Conservation (phyloP, 164 flowering plant genomes). For the Santalum album region DNA sequence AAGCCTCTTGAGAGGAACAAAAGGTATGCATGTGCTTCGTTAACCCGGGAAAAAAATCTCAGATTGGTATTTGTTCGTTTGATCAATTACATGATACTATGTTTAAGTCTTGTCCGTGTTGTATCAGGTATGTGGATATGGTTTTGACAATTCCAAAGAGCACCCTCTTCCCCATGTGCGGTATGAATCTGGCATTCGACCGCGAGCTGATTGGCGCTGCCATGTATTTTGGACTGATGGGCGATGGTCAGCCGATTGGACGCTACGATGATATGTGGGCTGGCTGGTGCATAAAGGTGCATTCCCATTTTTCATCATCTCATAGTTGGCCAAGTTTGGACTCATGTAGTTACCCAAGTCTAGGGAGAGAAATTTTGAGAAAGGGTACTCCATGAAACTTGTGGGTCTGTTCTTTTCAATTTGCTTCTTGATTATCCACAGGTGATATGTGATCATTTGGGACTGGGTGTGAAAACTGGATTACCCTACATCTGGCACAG, state of each 20-base stretch:
- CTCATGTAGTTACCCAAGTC: too few relatives aligned
- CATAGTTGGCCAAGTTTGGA: too few relatives aligned
- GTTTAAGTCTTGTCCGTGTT: background rate
- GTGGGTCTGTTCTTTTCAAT: background rate
- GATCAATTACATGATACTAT: background rate
- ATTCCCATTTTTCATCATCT: background rate
- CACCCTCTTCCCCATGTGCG: constrained; percentile 69
- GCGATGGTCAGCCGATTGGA: constrained; percentile 79
- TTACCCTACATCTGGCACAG: constrained; percentile 49
- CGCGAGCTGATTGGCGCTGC: constrained; percentile 72
- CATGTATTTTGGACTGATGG: constrained; percentile 79
- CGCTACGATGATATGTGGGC: constrained; percentile 85
- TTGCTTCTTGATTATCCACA: background rate
- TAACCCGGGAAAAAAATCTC: background rate
- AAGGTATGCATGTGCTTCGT: constrained; percentile 18
- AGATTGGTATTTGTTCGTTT: too few relatives aligned
- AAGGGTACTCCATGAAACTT: too few relatives aligned
- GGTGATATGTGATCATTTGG: constrained; percentile 51
- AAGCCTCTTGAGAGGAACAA: constrained; percentile 59
- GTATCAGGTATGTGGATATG: constrained; percentile 46
- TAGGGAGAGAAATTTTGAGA: too few relatives aligned
- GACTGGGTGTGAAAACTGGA: constrained; percentile 43
- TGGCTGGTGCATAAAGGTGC: constrained; percentile 69
- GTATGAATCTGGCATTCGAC: constrained; percentile 62
- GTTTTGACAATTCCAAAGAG: constrained; percentile 68